Base-by-base conservation (phyloP, 1,284 basidiomycete species). In the Moesziomyces sp. region DNA sequence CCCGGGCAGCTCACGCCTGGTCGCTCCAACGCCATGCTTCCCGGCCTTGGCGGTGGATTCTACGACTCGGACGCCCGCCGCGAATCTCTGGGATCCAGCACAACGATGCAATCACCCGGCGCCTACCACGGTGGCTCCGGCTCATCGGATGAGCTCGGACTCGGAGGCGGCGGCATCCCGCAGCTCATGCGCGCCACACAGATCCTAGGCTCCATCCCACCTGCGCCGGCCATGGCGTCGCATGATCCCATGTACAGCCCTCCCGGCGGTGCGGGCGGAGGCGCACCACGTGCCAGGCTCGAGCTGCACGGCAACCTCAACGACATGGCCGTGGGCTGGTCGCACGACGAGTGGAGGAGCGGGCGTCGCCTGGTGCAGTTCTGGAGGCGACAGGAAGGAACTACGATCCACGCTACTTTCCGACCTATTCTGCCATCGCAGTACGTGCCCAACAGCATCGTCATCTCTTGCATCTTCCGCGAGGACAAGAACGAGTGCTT, bases 381-480 rank as follows among this genome's bases (percentile, higher is more conserved):
- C 80, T 87, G 86, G 84, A 82, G 87, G 10, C 79, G 85, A 21
- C 87, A 88, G 76, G 86, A 86, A 33, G 87, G 87, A 4, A 85
- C 86, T 28, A 83, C 82, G 7, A 87, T 88, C 67, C 85, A 85
- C 60, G 85, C 85, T 18, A 84, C 84, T 5, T 88, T 87, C 84
- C 81, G 84, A 35, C 84, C 86, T 5, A 85, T 88, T 52, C 24
- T 66, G 53, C 72, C 75, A 19, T 58, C 63, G 49, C 65, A 87
- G 55, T 88, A 86, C 70, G 80, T 84, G 9, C 83, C 81, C 21
- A 85, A 86, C 76, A 84, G 84, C 56, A 87, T 88, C 77, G 86
- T 87, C 77, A 85, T 88, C 76, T 96, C 93, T 0, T 97, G 95
- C 87, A 96, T 98, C 83, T 93, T 91, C 83, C 90, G 92, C 61